Base-by-base conservation (phyloP, 163 green algal species). In the Scenedesmus sp. region DNA sequence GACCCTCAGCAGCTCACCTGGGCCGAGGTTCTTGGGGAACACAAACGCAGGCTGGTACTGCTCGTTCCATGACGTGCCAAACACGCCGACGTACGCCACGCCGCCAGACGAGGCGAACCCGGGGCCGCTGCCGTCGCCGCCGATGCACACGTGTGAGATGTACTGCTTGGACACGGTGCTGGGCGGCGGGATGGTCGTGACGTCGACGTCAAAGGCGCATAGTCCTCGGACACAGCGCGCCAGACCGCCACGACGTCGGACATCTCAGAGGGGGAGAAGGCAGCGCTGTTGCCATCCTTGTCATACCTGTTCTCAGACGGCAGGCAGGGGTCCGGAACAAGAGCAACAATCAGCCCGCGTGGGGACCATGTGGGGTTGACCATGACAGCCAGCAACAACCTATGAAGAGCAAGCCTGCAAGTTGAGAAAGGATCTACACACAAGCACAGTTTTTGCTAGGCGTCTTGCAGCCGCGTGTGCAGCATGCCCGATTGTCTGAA, bases 211-310 rank as follows among this genome's bases (percentile, higher is more conserved):
- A 65, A 86, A 91, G 85, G 59, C 10, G 88, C 80, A 51, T 86
- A 92, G 35, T 92, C 89, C 89, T 92, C 89, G 26, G 89, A 26
- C 22, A 92, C 89, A 18, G 35, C 82, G 6, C 89, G 49, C 89
- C 89, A 92, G 49, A 92, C 80, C 1, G 82, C 68, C 22, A 92
- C 68, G n/a, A 92, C 82, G 49, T 89, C 65, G 1, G 53, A 44
- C 33, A 86, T 51, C 68, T 92, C 89, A n/a, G 15, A 6, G n/a
- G 24, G 37, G 10, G 35, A 83, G 42, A 89, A 92, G 12, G 35
- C 61, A 10, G 68, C 30, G 10, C 68, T n/a, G 68, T 82, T 68
- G 82, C 76, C 76, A 20, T 92, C 89, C 37, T 83, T 65, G 70
- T 90, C 85, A 37, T 81, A 88, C n/a, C 65, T 76, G 65, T 76